Percentiles rank a stretch among this genome's conserved stretches.
phyloP scores from a whole-genome alignment of 2,329 filamentous ascomycete species.

The Gliomastix tumulicola region DNA sequence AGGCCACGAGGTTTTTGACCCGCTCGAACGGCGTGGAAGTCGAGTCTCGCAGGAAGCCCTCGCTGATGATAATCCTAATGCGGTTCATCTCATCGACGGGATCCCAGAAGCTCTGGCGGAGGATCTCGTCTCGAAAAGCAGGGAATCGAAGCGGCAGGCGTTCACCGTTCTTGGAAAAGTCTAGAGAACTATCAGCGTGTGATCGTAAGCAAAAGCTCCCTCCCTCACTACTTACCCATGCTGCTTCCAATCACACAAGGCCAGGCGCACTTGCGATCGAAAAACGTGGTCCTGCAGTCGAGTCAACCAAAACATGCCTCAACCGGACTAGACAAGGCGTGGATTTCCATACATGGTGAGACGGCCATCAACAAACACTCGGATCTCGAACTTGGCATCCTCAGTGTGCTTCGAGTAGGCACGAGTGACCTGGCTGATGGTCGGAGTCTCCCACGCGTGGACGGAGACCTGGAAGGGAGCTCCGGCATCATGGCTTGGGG shows the following conservation, averaged over 20 bases:
- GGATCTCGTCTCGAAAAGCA: conserved; percentile 59
- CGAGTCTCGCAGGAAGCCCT: conserved; percentile 57
- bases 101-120: conserved; percentile 66
- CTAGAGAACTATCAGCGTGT: conserved; percentile 16
- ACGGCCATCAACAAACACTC: conserved; percentile 62
- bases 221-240: conserved; percentile 23
- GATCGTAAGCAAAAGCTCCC: neutral
- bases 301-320: neutral
- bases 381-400: conserved; percentile 54
- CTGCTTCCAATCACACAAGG: conserved; percentile 40
- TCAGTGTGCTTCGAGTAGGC: conserved; percentile 50
- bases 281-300: conserved; percentile 31
- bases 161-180: conserved; percentile 49
- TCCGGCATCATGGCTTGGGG: conserved; percentile 54
- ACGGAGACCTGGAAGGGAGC: conserved; percentile 65
- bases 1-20: conserved; percentile 66
- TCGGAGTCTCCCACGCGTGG: conserved; percentile 61
- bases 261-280: conserved; percentile 42
- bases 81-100: conserved; percentile 64
- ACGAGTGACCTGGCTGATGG: conserved; percentile 49
- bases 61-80: conserved; percentile 70
- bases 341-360: too few species aligned
- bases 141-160: conserved; percentile 64
- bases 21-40: conserved; percentile 51
- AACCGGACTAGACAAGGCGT: too few species aligned